Evolutionary conservation across 176 grass and related monocot genomes (phyloP).

Genomic region (Rhynchospora pubera): DNA sequence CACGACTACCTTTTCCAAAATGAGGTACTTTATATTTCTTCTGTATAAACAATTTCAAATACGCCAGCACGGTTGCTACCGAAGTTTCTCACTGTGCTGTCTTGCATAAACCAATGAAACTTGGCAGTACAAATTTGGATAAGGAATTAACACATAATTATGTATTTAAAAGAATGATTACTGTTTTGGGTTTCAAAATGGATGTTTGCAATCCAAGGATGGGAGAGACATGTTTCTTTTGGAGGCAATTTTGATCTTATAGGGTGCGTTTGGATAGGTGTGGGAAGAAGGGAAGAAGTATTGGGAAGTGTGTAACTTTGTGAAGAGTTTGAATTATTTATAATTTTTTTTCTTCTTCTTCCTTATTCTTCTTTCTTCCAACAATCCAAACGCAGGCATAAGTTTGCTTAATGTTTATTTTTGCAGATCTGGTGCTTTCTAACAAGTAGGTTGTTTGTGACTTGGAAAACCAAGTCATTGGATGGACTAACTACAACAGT

Average conservation of each 20-base stretch:
- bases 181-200: constrained; percentile 84
- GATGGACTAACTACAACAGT: constrained; percentile 94
- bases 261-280: too few species aligned
- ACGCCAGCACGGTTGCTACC: not conserved
- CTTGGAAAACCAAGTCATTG: constrained; percentile 89
- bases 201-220: constrained; percentile 75
- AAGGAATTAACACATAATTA: constrained; percentile 31
- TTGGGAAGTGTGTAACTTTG: too few species aligned
- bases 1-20: constrained; percentile 94
- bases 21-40: constrained; percentile 37
- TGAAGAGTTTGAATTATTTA: too few species aligned
- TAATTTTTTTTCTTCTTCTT: too few species aligned
- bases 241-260: constrained; percentile 50
- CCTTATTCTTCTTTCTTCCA: too few species aligned
- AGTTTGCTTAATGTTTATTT: constrained; percentile 4
- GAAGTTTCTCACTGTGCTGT: not conserved
- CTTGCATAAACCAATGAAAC: not conserved
- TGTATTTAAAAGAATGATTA: constrained; percentile 27
- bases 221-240: constrained; percentile 92
- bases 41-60: not conserved
- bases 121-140: not conserved
- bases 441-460: constrained; percentile 91
- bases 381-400: too few species aligned
- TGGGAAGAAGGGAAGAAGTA: too few species aligned
- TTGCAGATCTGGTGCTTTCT: constrained; percentile 81